phyloP scores from a whole-genome alignment of 2,329 filamentous ascomycete species.

The Epichloe scottii region DNA sequence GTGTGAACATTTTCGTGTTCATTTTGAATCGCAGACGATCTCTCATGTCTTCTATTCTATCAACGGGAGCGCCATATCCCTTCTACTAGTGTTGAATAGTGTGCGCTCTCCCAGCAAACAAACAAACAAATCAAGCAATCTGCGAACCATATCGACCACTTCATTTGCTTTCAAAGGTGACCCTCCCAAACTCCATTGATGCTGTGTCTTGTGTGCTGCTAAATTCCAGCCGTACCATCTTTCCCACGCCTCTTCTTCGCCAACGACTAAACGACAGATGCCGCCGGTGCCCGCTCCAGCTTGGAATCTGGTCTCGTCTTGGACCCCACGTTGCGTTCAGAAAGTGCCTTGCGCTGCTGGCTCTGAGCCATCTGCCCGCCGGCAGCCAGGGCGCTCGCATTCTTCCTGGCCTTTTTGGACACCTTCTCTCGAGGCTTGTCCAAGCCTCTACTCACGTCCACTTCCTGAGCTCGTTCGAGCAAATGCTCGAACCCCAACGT shows the following conservation, averaged over 20 bases:
- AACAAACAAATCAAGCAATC: background rate
- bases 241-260: background rate
- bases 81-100: background rate
- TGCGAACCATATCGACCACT: background rate
- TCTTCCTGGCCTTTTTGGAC: conserved; percentile 18
- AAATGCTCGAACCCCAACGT: conserved; percentile 53
- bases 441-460: conserved; percentile 53
- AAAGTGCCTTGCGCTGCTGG: conserved; percentile 23
- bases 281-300: conserved; percentile 13
- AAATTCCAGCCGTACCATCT: background rate
- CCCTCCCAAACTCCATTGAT: conserved; percentile 7
- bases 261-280: conserved; percentile 7
- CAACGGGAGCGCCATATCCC: background rate
- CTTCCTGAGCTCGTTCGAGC: conserved; percentile 46
- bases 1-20: background rate
- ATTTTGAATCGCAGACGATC: background rate
- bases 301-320: conserved; percentile 8
- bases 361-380: conserved; percentile 29
- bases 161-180: background rate
- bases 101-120: background rate
- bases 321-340: conserved; percentile 18
- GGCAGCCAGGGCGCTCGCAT: conserved; percentile 33
- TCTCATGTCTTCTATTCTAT: background rate
- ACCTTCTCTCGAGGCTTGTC: conserved; percentile 30
- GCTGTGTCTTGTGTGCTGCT: conserved; percentile 2